Evolutionary conservation across 176 grass and related monocot species (phyloP).

Genomic region (Bonia amplexicaulis): DNA sequence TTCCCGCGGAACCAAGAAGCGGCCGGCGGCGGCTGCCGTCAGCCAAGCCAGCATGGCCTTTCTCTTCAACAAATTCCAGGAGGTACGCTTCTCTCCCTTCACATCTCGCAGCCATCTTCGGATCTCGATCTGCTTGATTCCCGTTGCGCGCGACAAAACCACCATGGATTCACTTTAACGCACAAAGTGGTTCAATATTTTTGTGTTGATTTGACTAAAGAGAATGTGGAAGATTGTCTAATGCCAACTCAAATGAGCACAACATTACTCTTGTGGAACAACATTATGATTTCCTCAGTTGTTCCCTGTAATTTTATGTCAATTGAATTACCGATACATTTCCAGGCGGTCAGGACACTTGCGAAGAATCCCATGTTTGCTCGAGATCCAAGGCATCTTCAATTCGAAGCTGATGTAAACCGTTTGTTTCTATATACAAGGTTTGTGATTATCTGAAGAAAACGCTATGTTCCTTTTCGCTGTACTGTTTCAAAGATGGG

Average conservation of each 20-base stretch:
- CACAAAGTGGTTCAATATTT: no score
- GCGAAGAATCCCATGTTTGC: constrained; percentile 61
- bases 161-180: background rate
- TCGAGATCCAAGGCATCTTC: constrained; percentile 82
- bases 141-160: background rate
- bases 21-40: background rate
- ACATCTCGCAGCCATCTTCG: background rate
- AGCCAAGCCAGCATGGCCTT: constrained; percentile 40
- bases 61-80: constrained; percentile 66
- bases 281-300: background rate
- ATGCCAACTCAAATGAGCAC: background rate
- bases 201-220: background rate
- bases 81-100: constrained; percentile 19
- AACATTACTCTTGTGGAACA: background rate
- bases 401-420: constrained; percentile 81
- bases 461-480: background rate
- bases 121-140: constrained; percentile 27
- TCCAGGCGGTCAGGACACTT: constrained; percentile 60
- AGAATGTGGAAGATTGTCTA: background rate
- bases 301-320: background rate
- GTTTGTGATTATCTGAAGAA: constrained; percentile 35
- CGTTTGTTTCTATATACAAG: constrained; percentile 89
- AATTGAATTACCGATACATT: constrained; percentile 13
- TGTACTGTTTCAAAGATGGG: background rate
- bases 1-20: background rate